phyloP scores from a whole-genome alignment of 2,329 filamentous ascomycete species.

The Diaporthe citri region DNA sequence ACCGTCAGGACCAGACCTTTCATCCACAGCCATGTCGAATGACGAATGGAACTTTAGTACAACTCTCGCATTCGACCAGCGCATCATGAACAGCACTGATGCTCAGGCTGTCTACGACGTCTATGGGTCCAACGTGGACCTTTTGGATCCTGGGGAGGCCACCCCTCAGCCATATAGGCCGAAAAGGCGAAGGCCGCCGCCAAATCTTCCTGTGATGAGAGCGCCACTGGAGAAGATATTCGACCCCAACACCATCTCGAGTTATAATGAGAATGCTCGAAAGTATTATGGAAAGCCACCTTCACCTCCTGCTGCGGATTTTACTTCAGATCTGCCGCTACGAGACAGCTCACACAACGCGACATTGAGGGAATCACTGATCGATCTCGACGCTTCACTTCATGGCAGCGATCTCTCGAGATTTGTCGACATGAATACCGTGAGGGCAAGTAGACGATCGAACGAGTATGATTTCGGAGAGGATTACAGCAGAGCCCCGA shows the following conservation, averaged over 20 bases:
- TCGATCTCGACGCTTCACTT: conserved; percentile 73
- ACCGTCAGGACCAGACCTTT: conserved; percentile 57
- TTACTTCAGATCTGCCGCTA: conserved; percentile 65
- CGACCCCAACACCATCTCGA: conserved; percentile 74
- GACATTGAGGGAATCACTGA: conserved; percentile 72
- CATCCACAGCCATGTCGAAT: conserved; percentile 59
- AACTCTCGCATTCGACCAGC: conserved; percentile 73
- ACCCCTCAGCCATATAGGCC: conserved; percentile 53
- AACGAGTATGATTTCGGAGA: conserved; percentile 64
- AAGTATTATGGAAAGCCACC: conserved; percentile 68
- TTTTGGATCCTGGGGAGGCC: conserved; percentile 56
- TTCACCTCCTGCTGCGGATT: conserved; percentile 56
- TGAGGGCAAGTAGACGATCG: conserved; percentile 63
- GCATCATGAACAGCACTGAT: conserved; percentile 65
- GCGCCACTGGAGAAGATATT: conserved; percentile 75
- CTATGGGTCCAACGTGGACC: conserved; percentile 69
- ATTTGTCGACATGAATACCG: conserved; percentile 73
- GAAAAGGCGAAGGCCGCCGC: conserved; percentile 68
- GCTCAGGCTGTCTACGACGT: conserved; percentile 70
- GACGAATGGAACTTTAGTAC: conserved; percentile 79
- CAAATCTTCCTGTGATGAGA: conserved; percentile 69
- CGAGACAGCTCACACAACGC: conserved; percentile 67
- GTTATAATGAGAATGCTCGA: conserved; percentile 73
- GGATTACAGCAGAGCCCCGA: conserved; percentile 63
- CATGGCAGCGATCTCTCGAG: conserved; percentile 67